Percentiles rank a stretch among this genome's conserved stretches.
phyloP scores from a whole-genome alignment of 1,284 basidiomycete genomes.

The Cryptococcus depauperatus region DNA sequence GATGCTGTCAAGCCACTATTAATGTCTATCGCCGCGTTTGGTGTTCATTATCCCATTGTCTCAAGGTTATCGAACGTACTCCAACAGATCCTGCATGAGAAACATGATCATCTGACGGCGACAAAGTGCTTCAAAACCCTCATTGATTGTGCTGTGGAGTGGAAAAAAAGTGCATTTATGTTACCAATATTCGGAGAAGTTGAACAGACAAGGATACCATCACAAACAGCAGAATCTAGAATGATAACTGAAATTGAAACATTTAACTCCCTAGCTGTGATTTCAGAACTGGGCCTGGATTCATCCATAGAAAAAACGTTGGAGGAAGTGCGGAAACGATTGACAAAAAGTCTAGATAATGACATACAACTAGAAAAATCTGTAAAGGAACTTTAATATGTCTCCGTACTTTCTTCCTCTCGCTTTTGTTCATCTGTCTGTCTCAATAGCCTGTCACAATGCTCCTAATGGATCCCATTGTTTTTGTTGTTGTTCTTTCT shows the following conservation, averaged over 20 bases:
- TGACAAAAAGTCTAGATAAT: conserved; percentile 9
- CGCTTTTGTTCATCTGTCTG: too few relatives aligned
- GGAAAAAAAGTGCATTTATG: not conserved
- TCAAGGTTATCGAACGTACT: conserved; percentile 2
- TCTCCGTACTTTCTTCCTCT: too few relatives aligned
- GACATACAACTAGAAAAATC: conserved; percentile 7
- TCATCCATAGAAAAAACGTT: conserved; percentile 2
- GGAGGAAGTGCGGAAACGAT: conserved; percentile 6
- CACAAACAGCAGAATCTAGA: not conserved
- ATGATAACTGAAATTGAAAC: not conserved
- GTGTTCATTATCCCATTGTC: conserved; percentile 15
- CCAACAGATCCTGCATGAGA: not conserved
- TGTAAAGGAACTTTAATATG: conserved; percentile 9
- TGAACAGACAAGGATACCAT: not conserved
- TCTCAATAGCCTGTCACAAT: conserved; percentile 14
- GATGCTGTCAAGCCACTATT: conserved; percentile 18
- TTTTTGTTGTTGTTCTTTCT: conserved; percentile 11
- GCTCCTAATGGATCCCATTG: conserved; percentile 43
- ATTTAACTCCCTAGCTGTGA: not conserved
- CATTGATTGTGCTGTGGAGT: conserved; percentile 4
- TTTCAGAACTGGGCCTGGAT: conserved; percentile 1
- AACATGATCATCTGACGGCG: not conserved
- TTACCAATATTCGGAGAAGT: conserved; percentile 5
- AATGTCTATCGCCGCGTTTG: conserved; percentile 9
- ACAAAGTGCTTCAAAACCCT: not conserved